A percentile compares a stretch with the other conserved stretches of the same genome.
Evolutionary conservation across 2,329 filamentous ascomycete genomes (phyloP).

Genomic region (Diplodia intermedia): DNA sequence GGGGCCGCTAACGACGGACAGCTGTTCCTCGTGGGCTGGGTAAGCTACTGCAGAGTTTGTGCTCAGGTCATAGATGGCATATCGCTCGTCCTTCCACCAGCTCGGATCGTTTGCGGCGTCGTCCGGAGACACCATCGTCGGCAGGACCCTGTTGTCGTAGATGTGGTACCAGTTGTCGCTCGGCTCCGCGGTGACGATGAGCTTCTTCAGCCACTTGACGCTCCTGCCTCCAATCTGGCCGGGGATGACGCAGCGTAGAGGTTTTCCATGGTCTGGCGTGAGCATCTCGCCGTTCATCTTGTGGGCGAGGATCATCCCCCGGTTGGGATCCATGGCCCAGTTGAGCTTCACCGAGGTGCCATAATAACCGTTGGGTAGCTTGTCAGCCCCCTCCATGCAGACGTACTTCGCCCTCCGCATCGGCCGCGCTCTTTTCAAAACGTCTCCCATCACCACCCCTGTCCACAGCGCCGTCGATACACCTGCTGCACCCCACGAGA

Average conservation of each 20-base stretch:
- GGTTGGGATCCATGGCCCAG: constrained; percentile 84
- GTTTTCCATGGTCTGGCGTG: constrained; percentile 83
- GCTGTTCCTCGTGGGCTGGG: constrained; percentile 76
- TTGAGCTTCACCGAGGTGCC: constrained; percentile 87
- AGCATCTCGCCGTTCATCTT: constrained; percentile 88
- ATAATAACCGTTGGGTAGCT: constrained; percentile 86
- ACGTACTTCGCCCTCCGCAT: constrained; percentile 77
- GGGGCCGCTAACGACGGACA: constrained; percentile 59
- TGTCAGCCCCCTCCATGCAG: constrained; percentile 90
- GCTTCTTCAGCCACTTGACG: constrained; percentile 88
- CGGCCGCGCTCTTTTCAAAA: constrained; percentile 73
- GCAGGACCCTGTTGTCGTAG: constrained; percentile 88
- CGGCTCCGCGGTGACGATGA: constrained; percentile 77
- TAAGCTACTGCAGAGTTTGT: constrained; percentile 83
- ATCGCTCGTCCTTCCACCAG: constrained; percentile 88
- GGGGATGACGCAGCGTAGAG: constrained; percentile 81
- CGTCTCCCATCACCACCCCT: constrained; percentile 75
- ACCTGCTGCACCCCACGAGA: constrained; percentile 90
- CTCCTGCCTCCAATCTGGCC: constrained; percentile 91
- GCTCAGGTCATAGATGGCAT: constrained; percentile 91
- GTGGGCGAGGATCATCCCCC: constrained; percentile 85
- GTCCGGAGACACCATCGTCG: constrained; percentile 84
- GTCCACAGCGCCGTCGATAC: constrained; percentile 89
- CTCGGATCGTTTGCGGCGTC: constrained; percentile 74
- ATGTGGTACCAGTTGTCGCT: constrained; percentile 97